Conservation (phyloP, 208 protist genomes). For the Trichomonas tenax region DNA sequence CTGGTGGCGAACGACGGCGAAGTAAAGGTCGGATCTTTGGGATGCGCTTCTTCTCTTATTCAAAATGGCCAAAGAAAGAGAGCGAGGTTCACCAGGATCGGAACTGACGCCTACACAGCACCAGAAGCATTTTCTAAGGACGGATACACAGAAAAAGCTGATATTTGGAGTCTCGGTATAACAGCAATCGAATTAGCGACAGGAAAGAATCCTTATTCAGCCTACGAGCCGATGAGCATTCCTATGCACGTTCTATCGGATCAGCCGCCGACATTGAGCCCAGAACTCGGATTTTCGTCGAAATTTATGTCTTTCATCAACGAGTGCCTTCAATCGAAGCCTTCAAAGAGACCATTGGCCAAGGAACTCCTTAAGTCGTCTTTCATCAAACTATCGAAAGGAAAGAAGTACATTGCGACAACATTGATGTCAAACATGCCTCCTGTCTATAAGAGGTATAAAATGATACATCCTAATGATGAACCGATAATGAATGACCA, state of each 20-base stretch:
- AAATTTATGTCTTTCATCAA: slow-evolving; percentile 38
- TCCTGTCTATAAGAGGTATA: background rate
- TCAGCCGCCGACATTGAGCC: background rate
- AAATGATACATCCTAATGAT: background rate
- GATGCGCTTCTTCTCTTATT: slow-evolving; percentile 27
- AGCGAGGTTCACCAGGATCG: slow-evolving; percentile 38
- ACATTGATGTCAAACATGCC: background rate
- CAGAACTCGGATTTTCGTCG: slow-evolving; percentile 21
- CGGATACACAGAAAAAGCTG: slow-evolving; percentile 42
- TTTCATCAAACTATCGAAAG: slow-evolving; percentile 30
- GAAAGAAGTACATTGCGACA: background rate
- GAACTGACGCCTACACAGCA: slow-evolving; percentile 49
- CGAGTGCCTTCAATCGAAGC: slow-evolving; percentile 40
- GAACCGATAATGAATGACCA: background rate
- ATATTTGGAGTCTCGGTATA: slow-evolving; percentile 53
- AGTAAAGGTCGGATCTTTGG: slow-evolving; percentile 44
- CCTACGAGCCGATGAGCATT: slow-evolving; percentile 38
- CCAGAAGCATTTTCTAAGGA: slow-evolving; percentile 41
- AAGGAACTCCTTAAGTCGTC: slow-evolving; percentile 27
- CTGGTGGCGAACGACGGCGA: slow-evolving; percentile 28
- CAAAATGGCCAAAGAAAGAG: background rate
- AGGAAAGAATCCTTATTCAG: slow-evolving; percentile 32
- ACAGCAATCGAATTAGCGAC: slow-evolving; percentile 46
- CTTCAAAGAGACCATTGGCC: slow-evolving; percentile 26
- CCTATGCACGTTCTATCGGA: slow-evolving; percentile 40